Percentiles rank a stretch among this genome's conserved stretches.
Conservation (phyloP, 192 early-diverging fungal species). For the Endogone sp. region DNA sequence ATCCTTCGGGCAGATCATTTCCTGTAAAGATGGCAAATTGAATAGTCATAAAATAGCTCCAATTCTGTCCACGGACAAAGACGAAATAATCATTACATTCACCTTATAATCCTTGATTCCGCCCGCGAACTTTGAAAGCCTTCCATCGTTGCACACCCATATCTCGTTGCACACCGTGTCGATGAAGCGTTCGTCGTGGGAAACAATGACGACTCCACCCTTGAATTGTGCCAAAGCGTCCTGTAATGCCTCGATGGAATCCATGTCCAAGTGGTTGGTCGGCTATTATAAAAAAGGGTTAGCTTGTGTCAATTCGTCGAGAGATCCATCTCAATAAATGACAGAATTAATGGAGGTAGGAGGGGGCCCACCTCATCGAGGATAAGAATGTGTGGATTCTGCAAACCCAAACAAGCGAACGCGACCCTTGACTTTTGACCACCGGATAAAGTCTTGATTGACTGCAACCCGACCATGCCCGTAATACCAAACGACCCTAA, state of each 20-base stretch:
- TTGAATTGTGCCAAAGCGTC: constrained; percentile 81
- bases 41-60: no score
- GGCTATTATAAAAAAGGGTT: constrained; percentile 61
- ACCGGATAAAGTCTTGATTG: constrained; percentile 92
- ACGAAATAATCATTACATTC: not conserved
- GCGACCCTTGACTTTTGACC: constrained; percentile 97
- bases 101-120: constrained; percentile 80
- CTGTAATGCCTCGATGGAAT: constrained; percentile 92
- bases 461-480: constrained; percentile 92
- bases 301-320: no score
- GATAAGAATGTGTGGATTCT: constrained; percentile 89
- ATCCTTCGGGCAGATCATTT: constrained; percentile 37
- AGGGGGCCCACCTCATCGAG: constrained; percentile 78
- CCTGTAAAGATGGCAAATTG: no score
- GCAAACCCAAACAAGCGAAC: constrained; percentile 92
- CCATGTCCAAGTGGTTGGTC: constrained; percentile 87
- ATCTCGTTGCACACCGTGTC: constrained; percentile 77
- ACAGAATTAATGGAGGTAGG: constrained; percentile 38
- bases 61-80: no score
- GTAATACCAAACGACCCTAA: constrained; percentile 95
- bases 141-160: constrained; percentile 90
- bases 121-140: constrained; percentile 82
- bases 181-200: constrained; percentile 98
- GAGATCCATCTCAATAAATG: constrained; percentile 38
- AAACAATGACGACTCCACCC: constrained; percentile 95